A percentile compares a stretch with the other conserved stretches of the same genome.
phyloP scores from a whole-genome alignment of 345 rosid species.

The Tarenaya hassleriana region DNA sequence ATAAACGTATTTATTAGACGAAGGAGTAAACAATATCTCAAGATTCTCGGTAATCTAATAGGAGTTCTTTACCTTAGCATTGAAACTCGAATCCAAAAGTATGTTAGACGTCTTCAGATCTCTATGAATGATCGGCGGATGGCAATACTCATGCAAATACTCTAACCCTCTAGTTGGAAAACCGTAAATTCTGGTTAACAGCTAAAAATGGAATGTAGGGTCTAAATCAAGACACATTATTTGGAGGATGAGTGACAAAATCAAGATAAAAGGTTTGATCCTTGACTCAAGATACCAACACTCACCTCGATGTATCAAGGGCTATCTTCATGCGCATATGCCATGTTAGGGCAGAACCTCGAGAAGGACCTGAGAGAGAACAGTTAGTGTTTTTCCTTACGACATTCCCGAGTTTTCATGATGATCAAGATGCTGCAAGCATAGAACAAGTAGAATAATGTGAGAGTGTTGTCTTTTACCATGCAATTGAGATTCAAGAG shows the following conservation, averaged over 20 bases:
- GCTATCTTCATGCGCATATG: conserved; percentile 89
- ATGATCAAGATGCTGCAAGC: not conserved
- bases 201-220: conserved; percentile 3
- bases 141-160: conserved; percentile 87
- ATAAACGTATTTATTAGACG: conserved; percentile 9
- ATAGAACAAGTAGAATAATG: conserved; percentile 1
- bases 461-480: conserved; percentile 36
- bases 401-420: not conserved
- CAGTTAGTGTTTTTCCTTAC: not conserved
- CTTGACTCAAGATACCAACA: not conserved
- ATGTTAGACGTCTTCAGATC: conserved; percentile 98
- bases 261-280: no score
- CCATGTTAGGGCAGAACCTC: conserved; percentile 75
- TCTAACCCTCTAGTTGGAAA: conserved; percentile 80
- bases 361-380: conserved; percentile 55
- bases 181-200: not conserved
- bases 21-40: not conserved
- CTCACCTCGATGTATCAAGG: conserved; percentile 79
- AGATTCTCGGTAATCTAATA: not conserved
- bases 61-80: conserved; percentile 69
- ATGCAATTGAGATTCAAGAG: conserved; percentile 81
- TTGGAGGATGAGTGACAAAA: no score
- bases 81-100: conserved; percentile 75
- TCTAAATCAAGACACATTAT: not conserved
- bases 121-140: conserved; percentile 88